Base-by-base conservation (phyloP, 768 basidiomycete genomes). In the Boletus tylopilopsis region DNA sequence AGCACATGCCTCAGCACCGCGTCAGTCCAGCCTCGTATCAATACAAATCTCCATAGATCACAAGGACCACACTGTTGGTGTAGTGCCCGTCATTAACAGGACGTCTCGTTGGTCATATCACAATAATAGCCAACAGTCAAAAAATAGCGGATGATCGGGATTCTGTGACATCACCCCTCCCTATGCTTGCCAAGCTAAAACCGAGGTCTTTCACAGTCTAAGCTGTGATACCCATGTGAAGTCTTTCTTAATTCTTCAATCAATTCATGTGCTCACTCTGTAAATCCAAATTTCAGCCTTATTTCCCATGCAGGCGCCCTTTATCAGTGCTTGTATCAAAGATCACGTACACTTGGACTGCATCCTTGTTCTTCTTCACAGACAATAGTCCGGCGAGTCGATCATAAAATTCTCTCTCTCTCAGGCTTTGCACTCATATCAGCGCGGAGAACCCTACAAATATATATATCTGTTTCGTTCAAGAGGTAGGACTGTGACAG, bases 311-410 rank as follows among this genome's bases (percentile, higher is more conserved):
- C 63, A 44, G 39, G 29, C 34, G 21, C 36, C 52, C 49, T 41
- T 63, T 55, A 45, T 40, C 34, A 44, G 47, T 40, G 40, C 42
- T 53, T 47, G 55, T 52, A 56, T 47, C 42, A 37, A 51, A 44
- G 22, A 68, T 67, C 57, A 69, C 63, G 63, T 67, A 68, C 55
- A 51, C 29, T 27, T 39, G 36, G 30, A 25, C 12, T 45, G 34
- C 49, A 40, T 42, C n/a, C 23, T 29, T 53, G 35, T 37, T 36
- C 40, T 42, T 53, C 35, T 39, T 50, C 44, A 39, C 57, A 49
- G 45, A 39, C 57, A 49, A 37, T 40, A 45, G 51, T 51, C 56
- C 62, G 50, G 8, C 27, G 18, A 22, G 10, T 25, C 35, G 32
- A 35, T 34, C 29, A 33, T 37, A 38, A 30, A 22, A 40, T 51